Conservation (phyloP, 2,329 filamentous ascomycete genomes). For the Clonostachys rhizophaga region DNA sequence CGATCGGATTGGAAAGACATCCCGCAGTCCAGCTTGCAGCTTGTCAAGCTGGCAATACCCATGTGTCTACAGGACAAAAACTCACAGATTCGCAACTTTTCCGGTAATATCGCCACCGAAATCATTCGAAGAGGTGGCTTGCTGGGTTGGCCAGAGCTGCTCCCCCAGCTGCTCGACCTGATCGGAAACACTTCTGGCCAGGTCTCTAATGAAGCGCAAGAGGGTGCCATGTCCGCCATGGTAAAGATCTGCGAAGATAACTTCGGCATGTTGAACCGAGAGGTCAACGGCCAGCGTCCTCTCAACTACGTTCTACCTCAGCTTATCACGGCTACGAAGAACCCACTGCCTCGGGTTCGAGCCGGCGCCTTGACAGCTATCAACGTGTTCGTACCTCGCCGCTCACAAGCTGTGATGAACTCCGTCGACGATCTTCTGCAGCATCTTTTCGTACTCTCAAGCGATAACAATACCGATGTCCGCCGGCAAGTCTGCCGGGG, state of each 20-base stretch:
- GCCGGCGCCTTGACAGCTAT: conserved; percentile 76
- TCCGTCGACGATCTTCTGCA: conserved; percentile 78
- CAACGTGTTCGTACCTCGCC: conserved; percentile 86
- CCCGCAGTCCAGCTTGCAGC: conserved; percentile 64
- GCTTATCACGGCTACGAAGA: conserved; percentile 81
- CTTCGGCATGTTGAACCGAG: conserved; percentile 76
- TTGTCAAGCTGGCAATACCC: conserved; percentile 77
- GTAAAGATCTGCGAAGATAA: conserved; percentile 98
- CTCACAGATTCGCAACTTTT: conserved; percentile 78
- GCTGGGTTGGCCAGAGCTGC: conserved; percentile 84
- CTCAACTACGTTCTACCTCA: conserved; percentile 87
- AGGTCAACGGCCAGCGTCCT: conserved; percentile 84
- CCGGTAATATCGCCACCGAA: conserved; percentile 92
- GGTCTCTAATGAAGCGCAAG: conserved; percentile 68
- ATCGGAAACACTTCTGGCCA: conserved; percentile 69
- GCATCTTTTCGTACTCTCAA: conserved; percentile 76
- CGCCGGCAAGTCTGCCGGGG: conserved; percentile 89
- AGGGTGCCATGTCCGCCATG: conserved; percentile 90
- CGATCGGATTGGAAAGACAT: conserved; percentile 71
- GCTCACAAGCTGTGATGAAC: conserved; percentile 75
- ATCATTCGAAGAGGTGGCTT: conserved; percentile 80
- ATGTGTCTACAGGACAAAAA: conserved; percentile 77
- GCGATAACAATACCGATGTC: conserved; percentile 75
- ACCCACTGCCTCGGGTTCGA: conserved; percentile 71
- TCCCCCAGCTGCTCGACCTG: conserved; percentile 76